Percentiles rank a stretch among this genome's conserved stretches.
These are phyloP conservation scores for Barbatosphaeria neglecta DNA, from an alignment of 495 filamentous ascomycete genomes.

Conservation along the genomic window DNA sequence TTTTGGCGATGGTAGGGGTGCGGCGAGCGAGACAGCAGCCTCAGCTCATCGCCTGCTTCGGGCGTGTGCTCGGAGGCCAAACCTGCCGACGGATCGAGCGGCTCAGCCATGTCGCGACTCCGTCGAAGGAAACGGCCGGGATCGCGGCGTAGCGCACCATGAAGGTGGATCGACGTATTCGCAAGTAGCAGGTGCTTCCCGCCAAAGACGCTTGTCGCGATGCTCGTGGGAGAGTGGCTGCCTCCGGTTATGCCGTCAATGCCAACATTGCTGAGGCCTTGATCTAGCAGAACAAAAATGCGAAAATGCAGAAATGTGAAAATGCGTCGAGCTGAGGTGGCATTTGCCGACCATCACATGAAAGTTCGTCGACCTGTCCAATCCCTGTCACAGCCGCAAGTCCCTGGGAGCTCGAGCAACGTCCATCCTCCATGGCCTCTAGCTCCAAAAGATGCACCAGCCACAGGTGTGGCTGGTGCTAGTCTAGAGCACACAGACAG, in stretches of 20 bases:
- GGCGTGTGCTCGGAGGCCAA: slow-evolving; percentile 4
- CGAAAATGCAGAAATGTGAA: neutral
- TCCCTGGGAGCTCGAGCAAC: too few species aligned
- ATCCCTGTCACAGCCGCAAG: neutral
- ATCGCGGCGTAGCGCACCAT: slow-evolving; percentile 6
- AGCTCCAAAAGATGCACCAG: too few species aligned
- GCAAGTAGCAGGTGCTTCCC: neutral
- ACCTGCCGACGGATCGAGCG: slow-evolving; percentile 19
- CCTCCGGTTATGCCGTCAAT: neutral
- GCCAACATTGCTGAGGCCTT: neutral
- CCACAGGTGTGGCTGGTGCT: too few species aligned
- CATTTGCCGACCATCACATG: neutral
- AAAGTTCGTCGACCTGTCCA: neutral
- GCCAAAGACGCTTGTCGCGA: neutral
- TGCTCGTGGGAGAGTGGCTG: neutral
- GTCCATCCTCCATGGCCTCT: too few species aligned
- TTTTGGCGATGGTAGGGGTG: slow-evolving; percentile 60
- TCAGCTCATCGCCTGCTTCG: slow-evolving; percentile 20
- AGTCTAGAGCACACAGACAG: too few species aligned
- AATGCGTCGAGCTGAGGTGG: too few species aligned
- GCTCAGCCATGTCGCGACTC: slow-evolving; percentile 27
- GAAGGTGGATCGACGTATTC: too few species aligned
- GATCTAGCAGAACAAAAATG: too few species aligned
- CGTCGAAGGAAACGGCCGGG: slow-evolving; percentile 4
- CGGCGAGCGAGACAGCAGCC: slow-evolving; percentile 57